Evolutionary conservation across 1,284 basidiomycete genomes (phyloP).

Genomic region (Peniophora sp.): DNA sequence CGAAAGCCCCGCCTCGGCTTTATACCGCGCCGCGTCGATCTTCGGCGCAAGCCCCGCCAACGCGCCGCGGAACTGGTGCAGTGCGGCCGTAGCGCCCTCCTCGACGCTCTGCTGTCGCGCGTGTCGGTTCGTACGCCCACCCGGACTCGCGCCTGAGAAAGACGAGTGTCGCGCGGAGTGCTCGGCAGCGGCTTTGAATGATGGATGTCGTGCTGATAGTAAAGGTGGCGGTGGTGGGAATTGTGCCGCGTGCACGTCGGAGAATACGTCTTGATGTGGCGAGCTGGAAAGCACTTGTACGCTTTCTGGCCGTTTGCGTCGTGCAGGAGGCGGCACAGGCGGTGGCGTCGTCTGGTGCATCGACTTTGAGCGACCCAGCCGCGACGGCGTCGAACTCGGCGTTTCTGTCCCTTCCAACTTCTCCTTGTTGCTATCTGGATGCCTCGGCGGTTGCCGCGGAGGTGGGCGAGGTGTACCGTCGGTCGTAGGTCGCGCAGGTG

Average conservation of each 20-base stretch:
- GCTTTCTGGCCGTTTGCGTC: constrained; percentile 54
- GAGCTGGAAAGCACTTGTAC: constrained; percentile 34
- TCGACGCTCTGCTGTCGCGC: constrained; percentile 8
- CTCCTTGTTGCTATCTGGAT: constrained; percentile 34
- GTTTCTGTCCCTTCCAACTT: neutral
- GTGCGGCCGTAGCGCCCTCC: constrained; percentile 13
- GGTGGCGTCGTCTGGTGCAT: constrained; percentile 41
- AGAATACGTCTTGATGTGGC: constrained; percentile 11
- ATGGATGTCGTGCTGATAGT: too few species aligned
- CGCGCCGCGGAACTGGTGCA: constrained; percentile 37
- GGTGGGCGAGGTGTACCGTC: constrained; percentile 25
- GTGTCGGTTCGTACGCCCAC: constrained; percentile 13
- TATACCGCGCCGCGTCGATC: constrained; percentile 48
- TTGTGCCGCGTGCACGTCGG: neutral
- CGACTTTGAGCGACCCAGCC: constrained; percentile 47
- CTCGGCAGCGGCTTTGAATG: constrained; percentile 7
- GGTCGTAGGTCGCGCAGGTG: constrained; percentile 1
- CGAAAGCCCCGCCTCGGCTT: constrained; percentile 61
- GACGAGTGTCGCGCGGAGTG: constrained; percentile 27
- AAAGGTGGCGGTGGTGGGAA: constrained; percentile 1
- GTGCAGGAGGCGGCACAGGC: constrained; percentile 32
- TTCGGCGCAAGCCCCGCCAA: constrained; percentile 38
- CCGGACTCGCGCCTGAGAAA: constrained; percentile 13
- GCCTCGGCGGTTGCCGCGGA: constrained; percentile 41
- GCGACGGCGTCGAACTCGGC: constrained; percentile 22